Percentiles rank a stretch among this genome's conserved stretches.
Evolutionary conservation across 2,329 filamentous ascomycete genomes (phyloP).

Genomic region (Diaporthe caulivora): DNA sequence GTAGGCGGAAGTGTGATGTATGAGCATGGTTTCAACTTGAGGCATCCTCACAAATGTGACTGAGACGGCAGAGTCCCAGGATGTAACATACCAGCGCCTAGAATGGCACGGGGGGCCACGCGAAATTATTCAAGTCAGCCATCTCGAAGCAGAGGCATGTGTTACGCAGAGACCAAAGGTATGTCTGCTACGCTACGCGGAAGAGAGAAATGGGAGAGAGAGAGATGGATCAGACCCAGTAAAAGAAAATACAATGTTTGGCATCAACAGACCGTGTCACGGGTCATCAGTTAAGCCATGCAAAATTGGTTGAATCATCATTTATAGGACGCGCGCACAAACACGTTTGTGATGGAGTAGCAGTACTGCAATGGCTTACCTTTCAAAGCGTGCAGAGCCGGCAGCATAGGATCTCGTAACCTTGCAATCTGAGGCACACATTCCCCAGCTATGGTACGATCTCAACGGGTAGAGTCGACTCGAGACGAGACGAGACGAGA

Average conservation of each 20-base stretch:
- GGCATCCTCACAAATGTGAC: conserved; percentile 5
- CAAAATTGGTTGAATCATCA: conserved; percentile 38
- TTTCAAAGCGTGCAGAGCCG: background rate
- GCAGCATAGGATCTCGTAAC: background rate
- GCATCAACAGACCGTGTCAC: conserved; percentile 40
- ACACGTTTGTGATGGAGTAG: background rate
- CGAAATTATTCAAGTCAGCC: background rate
- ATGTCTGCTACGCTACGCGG: background rate
- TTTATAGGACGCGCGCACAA: background rate
- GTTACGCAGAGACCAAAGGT: background rate
- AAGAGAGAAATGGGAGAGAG: background rate
- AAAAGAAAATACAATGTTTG: conserved; percentile 32
- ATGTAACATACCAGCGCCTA: background rate
- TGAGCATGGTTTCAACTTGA: conserved; percentile 1
- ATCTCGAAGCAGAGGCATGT: background rate
- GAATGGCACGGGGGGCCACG: background rate
- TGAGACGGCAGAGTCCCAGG: background rate
- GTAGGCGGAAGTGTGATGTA: background rate
- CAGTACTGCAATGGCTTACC: background rate
- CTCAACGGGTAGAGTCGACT: no score
- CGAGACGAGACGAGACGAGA: conserved; percentile 6
- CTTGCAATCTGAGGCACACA: background rate
- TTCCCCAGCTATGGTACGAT: background rate
- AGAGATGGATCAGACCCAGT: conserved; percentile 11
- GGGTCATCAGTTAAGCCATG: conserved; percentile 42